phyloP scores from a whole-genome alignment of 2,329 filamentous ascomycete species.

The Emergomyces africanus region DNA sequence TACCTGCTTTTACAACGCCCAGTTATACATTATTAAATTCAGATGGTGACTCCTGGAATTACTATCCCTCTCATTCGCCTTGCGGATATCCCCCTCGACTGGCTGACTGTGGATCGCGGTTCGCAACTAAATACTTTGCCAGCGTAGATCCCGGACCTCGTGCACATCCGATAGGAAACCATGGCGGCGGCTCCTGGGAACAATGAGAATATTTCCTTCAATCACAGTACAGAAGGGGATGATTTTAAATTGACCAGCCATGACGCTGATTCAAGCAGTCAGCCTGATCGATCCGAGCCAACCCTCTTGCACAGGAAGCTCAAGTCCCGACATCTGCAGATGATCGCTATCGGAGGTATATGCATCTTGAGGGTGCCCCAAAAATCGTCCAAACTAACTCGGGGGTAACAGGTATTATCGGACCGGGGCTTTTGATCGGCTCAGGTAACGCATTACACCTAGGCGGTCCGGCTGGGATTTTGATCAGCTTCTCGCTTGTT shows the following conservation, averaged over 20 bases:
- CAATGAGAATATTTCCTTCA: not conserved
- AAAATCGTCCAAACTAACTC: not conserved
- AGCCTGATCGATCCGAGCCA: not conserved
- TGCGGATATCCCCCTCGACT: too few relatives aligned
- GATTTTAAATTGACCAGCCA: not conserved
- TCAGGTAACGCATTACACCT: slow-evolving; percentile 54
- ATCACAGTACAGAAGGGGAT: not conserved
- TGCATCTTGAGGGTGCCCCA: slow-evolving; percentile 33
- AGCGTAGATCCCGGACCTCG: not conserved
- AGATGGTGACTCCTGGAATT: too few relatives aligned
- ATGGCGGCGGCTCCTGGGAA: not conserved
- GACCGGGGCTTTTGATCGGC: slow-evolving; percentile 60
- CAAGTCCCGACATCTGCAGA: slow-evolving; percentile 48
- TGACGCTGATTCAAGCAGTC: not conserved
- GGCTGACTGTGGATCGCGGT: not conserved
- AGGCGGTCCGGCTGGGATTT: slow-evolving; percentile 56
- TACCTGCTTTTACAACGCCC: too few relatives aligned
- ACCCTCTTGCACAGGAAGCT: slow-evolving; percentile 32
- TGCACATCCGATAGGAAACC: not conserved
- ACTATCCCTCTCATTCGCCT: too few relatives aligned
- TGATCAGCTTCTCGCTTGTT: slow-evolving; percentile 62
- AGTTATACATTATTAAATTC: too few relatives aligned
- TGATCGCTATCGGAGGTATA: slow-evolving; percentile 48
- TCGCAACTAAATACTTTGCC: not conserved
- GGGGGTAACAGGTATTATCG: slow-evolving; percentile 43